These are phyloP conservation scores for Solanum virginianum DNA, from an alignment of 257 asterid genomes.

Conservation along the genomic window DNA sequence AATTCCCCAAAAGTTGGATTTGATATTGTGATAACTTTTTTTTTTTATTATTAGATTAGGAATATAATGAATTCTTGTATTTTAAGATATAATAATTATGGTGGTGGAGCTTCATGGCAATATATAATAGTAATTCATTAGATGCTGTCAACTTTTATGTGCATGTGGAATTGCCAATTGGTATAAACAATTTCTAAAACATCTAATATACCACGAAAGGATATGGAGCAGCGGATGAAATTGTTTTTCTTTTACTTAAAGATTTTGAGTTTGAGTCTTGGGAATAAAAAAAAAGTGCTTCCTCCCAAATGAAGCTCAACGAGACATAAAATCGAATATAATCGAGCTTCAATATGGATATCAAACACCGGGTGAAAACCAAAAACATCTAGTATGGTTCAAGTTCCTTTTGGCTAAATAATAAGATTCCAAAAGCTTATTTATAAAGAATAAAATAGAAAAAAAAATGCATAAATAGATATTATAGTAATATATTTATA, in stretches of 20 bases:
- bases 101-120: neutral
- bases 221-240: too few relatives aligned
- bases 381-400: neutral
- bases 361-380: too few relatives aligned
- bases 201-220: too few relatives aligned
- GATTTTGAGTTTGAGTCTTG: too few relatives aligned
- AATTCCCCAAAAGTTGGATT: conserved; percentile 1
- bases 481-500: neutral
- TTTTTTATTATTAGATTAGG: conserved; percentile 1
- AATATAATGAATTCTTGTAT: conserved; percentile 39
- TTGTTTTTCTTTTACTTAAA: too few relatives aligned
- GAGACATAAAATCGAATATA: too few relatives aligned
- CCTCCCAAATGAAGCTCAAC: too few relatives aligned
- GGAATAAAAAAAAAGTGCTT: too few relatives aligned
- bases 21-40: neutral
- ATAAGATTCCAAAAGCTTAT: neutral
- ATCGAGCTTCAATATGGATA: too few relatives aligned
- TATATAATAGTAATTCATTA: neutral
- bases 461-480: neutral
- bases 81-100: conserved; percentile 32
- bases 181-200: neutral
- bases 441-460: neutral
- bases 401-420: neutral
- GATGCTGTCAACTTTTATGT: neutral
- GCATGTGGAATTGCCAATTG: neutral